These are phyloP conservation scores for Diaporthe sp. DNA, from an alignment of 2,329 filamentous ascomycete species.

Conservation along the genomic window DNA sequence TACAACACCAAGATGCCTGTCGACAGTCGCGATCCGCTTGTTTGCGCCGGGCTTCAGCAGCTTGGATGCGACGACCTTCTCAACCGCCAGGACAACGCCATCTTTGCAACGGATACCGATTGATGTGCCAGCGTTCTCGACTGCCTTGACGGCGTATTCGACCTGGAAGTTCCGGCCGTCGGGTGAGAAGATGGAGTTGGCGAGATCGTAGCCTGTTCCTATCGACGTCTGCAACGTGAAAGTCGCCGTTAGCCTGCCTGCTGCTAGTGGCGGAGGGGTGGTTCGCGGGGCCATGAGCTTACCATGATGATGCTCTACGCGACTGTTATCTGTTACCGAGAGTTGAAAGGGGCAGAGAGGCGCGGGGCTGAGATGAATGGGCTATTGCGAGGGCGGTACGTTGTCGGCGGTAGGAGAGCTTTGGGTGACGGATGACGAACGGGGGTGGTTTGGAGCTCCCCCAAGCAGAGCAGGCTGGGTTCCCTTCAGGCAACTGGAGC, in stretches of 20 bases:
- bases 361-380: neutral
- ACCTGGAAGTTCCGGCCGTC: slow-evolving; percentile 99
- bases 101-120: slow-evolving; percentile 98
- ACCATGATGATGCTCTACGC: slow-evolving; percentile 12
- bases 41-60: slow-evolving; percentile 95
- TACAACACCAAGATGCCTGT: slow-evolving; percentile 94
- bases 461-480: slow-evolving; percentile 25
- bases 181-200: slow-evolving; percentile 99
- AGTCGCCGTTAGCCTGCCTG: slow-evolving; percentile 4
- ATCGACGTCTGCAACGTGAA: slow-evolving; percentile 84
- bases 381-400: slow-evolving; percentile 26
- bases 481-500: slow-evolving; percentile 42
- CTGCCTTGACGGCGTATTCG: slow-evolving; percentile 98
- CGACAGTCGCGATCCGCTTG: slow-evolving; percentile 95
- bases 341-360: neutral
- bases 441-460: slow-evolving; percentile 34
- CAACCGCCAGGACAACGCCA: slow-evolving; percentile 93
- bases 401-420: slow-evolving; percentile 26
- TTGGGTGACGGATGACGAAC: slow-evolving; percentile 23
- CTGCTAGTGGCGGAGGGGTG: neutral
- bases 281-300: neutral
- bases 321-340: neutral
- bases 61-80: slow-evolving; percentile 97
- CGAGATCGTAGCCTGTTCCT: slow-evolving; percentile 99
- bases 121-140: slow-evolving; percentile 97